Evolutionary conservation across 805 yeast genomes (phyloP), one percentile per base, ranked within the genome.

Genomic region (Wickerhamomyces silvicola): DNA sequence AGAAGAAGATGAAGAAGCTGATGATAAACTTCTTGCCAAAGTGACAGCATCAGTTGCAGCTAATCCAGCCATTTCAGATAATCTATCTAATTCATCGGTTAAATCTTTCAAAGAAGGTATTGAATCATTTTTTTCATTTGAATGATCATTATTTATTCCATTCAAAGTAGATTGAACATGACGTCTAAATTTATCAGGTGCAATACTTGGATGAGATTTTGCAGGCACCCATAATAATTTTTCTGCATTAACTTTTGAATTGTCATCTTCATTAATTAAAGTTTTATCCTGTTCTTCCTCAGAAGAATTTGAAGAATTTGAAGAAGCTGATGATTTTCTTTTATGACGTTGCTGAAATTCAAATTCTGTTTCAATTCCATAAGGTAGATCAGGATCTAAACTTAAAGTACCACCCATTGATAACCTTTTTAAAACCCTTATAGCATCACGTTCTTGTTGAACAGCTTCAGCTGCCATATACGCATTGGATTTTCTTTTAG

Each of bases 171-270:
- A 57, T 32, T 78, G 78, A 27, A 82, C 78, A 50, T 81, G 81
- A 42, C 69, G 71, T 42, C 77, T 64, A 59, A 77, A 81, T 46
- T 83, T 85, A 48, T 84, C 94, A 2, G 97, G 97, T 17, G 94
- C 88, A n/a, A 90, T 72, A 47, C 83, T 90, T 2, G 97, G 97
- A 54, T 92, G 98, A 23, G 86, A 68, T 41, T 75, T 77, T 2
- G 97, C 98, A 0, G 97, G 97, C 1, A 92, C 97, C 98, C 98
- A 90, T 33, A 90, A 62, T 20, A 83, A 59, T 36, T 72, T 62
- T 30, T 70, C 54, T 5, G 70, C 12, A 71, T 59, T 33, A 59
- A 63, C 17, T 46, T 38, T 27, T 17, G 28, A 3, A 17, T 22
- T 17, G 7, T 32, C 21, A 12, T 27, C 34, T 10, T 21, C 34